Evolutionary conservation across 176 grass and related monocot species (phyloP), one percentile per base, ranked within the genome.

Genomic region (Pharus latifolius): DNA sequence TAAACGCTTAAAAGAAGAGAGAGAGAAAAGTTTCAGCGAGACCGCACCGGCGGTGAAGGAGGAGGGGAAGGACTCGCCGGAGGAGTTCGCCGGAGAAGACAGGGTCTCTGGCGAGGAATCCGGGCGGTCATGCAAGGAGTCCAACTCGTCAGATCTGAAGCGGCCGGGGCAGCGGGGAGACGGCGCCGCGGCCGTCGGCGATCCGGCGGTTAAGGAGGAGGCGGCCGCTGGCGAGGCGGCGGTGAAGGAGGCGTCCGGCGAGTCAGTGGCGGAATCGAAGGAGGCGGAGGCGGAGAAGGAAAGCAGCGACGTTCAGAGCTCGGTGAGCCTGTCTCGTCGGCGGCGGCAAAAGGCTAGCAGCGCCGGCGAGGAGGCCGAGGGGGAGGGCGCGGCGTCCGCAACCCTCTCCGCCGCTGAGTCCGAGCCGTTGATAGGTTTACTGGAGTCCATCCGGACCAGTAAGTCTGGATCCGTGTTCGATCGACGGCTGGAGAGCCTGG

Each of bases 301-400:
- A 69, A 92, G 74, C 76, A 96, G 85, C 83, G 92, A 96, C 68
- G 80, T 84, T 66, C 92, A 92, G 80, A 96, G 88, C 73, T 82
- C 88, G 18, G 88, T 85, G 22, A 91, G 85, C 61, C 82, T 77
- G 28, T 96, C 85, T 7, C 73, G 78, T 1, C 70, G 60, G 12
- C 68, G 49, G 0, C 79, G 52, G 17, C 91, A 35, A 32, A 71
- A 81, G 55, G 64, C 40, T 9, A 13, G 23, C 1, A 65, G 24
- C 49, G 28, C 15, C 3, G 79, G 60, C 16, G 74, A 25, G 3
- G 78, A 75, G 26, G 72, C 28, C 10, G 76, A 65, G 47, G 63
- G 34, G 77, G 83, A 62, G 8, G 54, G 19, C n/a, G 42, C 57
- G 32, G 42, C 75, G 46, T 29, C 55, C 23, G 31, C 61, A 30